Percentiles rank a stretch among this genome's conserved stretches.
Conservation (phyloP, 1,284 basidiomycete genomes). For the Sanghuangporus baumii region DNA sequence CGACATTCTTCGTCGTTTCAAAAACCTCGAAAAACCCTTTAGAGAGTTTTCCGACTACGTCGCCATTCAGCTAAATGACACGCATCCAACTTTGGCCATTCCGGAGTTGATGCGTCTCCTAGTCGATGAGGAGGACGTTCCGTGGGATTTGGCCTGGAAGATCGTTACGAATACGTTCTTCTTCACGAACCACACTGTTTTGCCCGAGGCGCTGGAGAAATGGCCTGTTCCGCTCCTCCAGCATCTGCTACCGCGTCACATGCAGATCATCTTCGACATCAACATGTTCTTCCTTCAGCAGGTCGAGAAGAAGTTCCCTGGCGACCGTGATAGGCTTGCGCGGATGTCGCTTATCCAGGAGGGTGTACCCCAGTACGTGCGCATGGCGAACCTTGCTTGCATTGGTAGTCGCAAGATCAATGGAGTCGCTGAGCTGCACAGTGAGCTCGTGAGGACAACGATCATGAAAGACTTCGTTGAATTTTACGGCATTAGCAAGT, state of each 20-base stretch:
- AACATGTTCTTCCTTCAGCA: slow-evolving; percentile 61
- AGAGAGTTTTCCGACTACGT: slow-evolving; percentile 77
- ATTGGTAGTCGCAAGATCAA: slow-evolving; percentile 87
- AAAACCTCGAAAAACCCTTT: slow-evolving; percentile 71
- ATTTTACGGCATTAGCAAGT: slow-evolving; percentile 75
- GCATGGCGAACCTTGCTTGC: slow-evolving; percentile 84
- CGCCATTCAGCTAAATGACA: slow-evolving; percentile 89
- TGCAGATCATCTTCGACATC: slow-evolving; percentile 90
- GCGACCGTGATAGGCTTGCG: slow-evolving; percentile 69
- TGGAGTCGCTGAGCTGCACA: slow-evolving; percentile 90
- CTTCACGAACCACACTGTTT: slow-evolving; percentile 89
- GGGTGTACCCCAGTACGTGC: slow-evolving; percentile 76
- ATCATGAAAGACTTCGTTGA: slow-evolving; percentile 92
- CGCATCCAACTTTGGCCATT: slow-evolving; percentile 89
- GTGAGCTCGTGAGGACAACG: slow-evolving; percentile 67
- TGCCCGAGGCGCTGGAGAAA: slow-evolving; percentile 55
- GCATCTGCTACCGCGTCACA: slow-evolving; percentile 75
- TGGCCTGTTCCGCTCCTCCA: slow-evolving; percentile 85
- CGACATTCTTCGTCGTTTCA: slow-evolving; percentile 83
- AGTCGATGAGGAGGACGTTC: slow-evolving; percentile 83
- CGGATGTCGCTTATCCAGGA: slow-evolving; percentile 92
- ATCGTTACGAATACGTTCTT: slow-evolving; percentile 87
- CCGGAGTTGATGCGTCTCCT: slow-evolving; percentile 91
- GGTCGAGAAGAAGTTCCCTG: slow-evolving; percentile 86
- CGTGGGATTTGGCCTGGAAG: slow-evolving; percentile 79